phyloP scores from a whole-genome alignment of 768 basidiomycete species.

The Termitomyces titanicus region DNA sequence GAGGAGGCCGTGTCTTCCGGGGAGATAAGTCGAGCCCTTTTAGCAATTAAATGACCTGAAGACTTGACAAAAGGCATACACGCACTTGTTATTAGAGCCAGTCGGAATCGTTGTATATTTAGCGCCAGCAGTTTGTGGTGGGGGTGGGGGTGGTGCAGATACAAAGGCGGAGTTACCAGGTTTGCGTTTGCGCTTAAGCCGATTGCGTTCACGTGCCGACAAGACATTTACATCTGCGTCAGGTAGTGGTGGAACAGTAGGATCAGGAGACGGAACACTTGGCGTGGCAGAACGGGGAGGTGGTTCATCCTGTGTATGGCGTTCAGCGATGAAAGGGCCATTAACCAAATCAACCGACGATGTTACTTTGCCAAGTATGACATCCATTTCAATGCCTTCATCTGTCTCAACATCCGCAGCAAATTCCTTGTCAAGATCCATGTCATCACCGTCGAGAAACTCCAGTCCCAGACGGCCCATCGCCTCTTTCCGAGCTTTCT shows the following conservation, averaged over 20 bases:
- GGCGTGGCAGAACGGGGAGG: conserved; percentile 44
- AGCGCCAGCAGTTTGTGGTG: conserved; percentile 52
- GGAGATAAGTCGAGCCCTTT: conserved; percentile 71
- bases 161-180: conserved; percentile 82
- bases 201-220: conserved; percentile 90
- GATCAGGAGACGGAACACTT: conserved; percentile 49
- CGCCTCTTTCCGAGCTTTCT: conserved; percentile 83
- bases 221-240: conserved; percentile 54
- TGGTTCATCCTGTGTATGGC: conserved; percentile 34
- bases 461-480: conserved; percentile 86
- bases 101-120: conserved; percentile 60
- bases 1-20: conserved; percentile 51
- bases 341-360: conserved; percentile 22
- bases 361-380: conserved; percentile 31
- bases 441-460: conserved; percentile 80
- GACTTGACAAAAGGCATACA: conserved; percentile 22
- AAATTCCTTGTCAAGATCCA: conserved; percentile 84
- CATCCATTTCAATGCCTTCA: conserved; percentile 37
- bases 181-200: conserved; percentile 93
- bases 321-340: conserved; percentile 41
- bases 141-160: conserved; percentile 52
- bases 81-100: conserved; percentile 49
- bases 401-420: conserved; percentile 47
- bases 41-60: conserved; percentile 1
- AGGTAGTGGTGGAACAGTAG: conserved; percentile 33